These are phyloP conservation scores for Pythium dissotocum DNA, from an alignment of 352 stramenopile genomes.

Conservation along the genomic window DNA sequence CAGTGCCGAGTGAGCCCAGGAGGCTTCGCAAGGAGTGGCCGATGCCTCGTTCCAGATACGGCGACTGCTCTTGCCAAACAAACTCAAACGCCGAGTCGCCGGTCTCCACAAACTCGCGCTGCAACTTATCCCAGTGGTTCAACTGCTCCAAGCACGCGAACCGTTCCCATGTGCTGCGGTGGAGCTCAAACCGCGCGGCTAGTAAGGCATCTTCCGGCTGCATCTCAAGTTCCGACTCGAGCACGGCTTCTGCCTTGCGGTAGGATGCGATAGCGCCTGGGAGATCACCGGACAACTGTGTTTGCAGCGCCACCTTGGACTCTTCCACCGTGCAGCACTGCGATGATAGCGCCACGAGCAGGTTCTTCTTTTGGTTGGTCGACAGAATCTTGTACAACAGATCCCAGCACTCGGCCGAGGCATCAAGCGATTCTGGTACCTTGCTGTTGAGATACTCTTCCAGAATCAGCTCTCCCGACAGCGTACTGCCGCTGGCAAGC, in stretches of 20 bases:
- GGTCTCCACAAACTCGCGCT: conserved; percentile 37
- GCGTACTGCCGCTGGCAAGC: conserved; percentile 56
- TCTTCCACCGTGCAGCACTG: conserved; percentile 54
- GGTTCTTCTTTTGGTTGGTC: conserved; percentile 63
- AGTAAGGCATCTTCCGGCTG: conserved; percentile 33
- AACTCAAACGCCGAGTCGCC: conserved; percentile 29
- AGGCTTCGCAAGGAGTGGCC: conserved; percentile 50
- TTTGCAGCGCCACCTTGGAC: conserved; percentile 58
- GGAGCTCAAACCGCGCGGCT: conserved; percentile 41
- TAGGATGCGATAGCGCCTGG: conserved; percentile 71
- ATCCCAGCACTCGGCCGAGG: conserved; percentile 50
- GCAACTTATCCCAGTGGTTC: conserved; percentile 70
- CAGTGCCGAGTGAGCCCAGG: conserved; percentile 36
- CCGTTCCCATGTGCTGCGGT: conserved; percentile 64
- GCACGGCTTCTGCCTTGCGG: conserved; percentile 57
- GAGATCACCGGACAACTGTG: conserved; percentile 68
- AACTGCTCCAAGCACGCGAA: conserved; percentile 62
- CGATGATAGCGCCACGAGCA: conserved; percentile 58
- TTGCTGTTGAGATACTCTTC: conserved; percentile 60
- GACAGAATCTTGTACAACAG: conserved; percentile 75
- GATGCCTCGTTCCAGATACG: conserved; percentile 70
- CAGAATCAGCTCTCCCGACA: conserved; percentile 61
- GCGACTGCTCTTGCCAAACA: conserved; percentile 59
- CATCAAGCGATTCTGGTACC: conserved; percentile 22
- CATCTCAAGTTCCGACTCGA: conserved; percentile 45